These are phyloP conservation scores for Starmerella khaoyaiensis DNA, from an alignment of 805 yeast genomes.

Conservation along the genomic window DNA sequence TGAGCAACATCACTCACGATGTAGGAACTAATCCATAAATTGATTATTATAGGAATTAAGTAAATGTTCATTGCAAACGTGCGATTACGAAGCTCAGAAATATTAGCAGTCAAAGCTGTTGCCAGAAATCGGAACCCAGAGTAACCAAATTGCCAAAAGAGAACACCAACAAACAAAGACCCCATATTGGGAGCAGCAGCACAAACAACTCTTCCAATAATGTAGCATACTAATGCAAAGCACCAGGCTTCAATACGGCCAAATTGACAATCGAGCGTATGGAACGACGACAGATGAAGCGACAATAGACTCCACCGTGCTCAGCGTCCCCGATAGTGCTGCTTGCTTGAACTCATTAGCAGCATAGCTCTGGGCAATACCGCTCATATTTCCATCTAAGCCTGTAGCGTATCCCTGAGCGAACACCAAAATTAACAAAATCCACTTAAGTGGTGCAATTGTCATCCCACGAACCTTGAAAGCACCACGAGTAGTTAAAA, in stretches of 20 bases:
- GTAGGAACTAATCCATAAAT: slow-evolving; percentile 66
- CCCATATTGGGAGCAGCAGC: slow-evolving; percentile 47
- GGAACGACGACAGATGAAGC: slow-evolving; percentile 59
- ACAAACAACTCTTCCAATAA: slow-evolving; percentile 50
- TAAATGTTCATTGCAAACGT: slow-evolving; percentile 51
- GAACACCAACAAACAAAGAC: slow-evolving; percentile 52
- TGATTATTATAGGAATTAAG: slow-evolving; percentile 58
- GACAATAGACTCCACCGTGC: slow-evolving; percentile 41
- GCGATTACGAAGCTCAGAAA: slow-evolving; percentile 59
- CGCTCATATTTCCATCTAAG: slow-evolving; percentile 44
- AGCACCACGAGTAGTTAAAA: slow-evolving; percentile 4
- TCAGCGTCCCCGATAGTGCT: slow-evolving; percentile 45
- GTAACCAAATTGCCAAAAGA: slow-evolving; percentile 44
- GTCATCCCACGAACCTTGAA: slow-evolving; percentile 1
- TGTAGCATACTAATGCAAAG: slow-evolving; percentile 40
- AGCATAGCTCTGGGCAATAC: slow-evolving; percentile 46
- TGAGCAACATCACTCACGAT: slow-evolving; percentile 15
- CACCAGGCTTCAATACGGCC: slow-evolving; percentile 46
- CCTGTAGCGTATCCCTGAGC: slow-evolving; percentile 47
- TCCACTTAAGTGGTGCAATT: slow-evolving; percentile 4
- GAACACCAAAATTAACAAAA: slow-evolving; percentile 38
- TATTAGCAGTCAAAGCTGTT: slow-evolving; percentile 49
- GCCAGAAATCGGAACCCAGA: slow-evolving; percentile 49
- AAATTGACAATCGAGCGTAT: slow-evolving; percentile 47
- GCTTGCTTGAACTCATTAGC: slow-evolving; percentile 41